phyloP scores from a whole-genome alignment of 306 rosid species.

The Betula pendula region DNA sequence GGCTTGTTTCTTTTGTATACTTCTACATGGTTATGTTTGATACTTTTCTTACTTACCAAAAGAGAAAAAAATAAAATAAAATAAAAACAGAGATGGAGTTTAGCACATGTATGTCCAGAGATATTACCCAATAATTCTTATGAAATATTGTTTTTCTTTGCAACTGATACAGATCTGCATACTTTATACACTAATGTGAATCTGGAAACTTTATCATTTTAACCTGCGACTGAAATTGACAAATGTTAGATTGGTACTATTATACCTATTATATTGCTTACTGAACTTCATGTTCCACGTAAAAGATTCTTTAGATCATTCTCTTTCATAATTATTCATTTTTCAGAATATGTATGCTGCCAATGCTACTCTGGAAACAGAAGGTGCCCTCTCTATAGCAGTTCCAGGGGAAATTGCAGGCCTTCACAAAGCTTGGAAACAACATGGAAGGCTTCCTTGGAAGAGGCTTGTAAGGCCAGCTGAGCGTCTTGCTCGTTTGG shows the following conservation, averaged over 20 bases:
- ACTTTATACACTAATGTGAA: neutral
- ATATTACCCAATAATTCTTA: slow-evolving; percentile 4
- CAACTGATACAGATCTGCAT: neutral
- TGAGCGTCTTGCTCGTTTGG: slow-evolving; percentile 59
- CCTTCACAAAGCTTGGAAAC: slow-evolving; percentile 68
- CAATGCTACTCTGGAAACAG: slow-evolving; percentile 47
- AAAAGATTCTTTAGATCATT: neutral
- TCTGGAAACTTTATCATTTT: neutral
- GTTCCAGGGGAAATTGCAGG: slow-evolving; percentile 85
- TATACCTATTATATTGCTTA: neutral
- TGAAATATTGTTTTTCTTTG: neutral
- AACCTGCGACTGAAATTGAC: neutral
- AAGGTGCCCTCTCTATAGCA: slow-evolving; percentile 66
- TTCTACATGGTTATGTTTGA: neutral
- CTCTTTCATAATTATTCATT: neutral
- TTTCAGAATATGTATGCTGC: slow-evolving; percentile 74
- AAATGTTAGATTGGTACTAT: neutral
- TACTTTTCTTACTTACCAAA: neutral
- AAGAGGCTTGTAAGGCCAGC: slow-evolving; percentile 67
- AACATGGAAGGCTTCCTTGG: slow-evolving; percentile 81
- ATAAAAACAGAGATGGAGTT: neutral
- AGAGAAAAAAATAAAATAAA: too few species aligned
- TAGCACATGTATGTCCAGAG: neutral
- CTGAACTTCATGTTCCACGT: neutral
- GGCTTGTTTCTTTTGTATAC: neutral